A percentile compares a stretch with the other conserved stretches of the same genome.
Evolutionary conservation across 768 basidiomycete species (phyloP).

Genomic region (Mycena latifolia): DNA sequence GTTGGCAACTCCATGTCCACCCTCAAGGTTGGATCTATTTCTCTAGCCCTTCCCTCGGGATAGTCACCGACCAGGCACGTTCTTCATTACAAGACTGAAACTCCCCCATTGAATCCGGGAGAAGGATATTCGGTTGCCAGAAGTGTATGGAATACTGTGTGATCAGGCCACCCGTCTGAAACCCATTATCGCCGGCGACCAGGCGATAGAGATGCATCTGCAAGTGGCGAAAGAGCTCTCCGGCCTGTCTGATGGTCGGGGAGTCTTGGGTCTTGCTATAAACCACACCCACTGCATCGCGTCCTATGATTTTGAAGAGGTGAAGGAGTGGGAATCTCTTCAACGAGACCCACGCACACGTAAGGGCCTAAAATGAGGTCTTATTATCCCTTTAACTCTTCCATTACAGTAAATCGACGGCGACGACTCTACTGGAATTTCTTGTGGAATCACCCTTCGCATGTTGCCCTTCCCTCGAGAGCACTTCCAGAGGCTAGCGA

Average conservation of each 20-base stretch:
- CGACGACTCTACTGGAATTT: constrained; percentile 67
- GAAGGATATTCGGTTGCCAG: constrained; percentile 59
- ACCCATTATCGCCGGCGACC: constrained; percentile 12
- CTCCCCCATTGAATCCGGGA: neutral
- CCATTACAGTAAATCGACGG: constrained; percentile 53
- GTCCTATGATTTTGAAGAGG: constrained; percentile 52
- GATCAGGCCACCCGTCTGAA: constrained; percentile 46
- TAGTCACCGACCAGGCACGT: constrained; percentile 55
- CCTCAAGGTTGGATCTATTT: constrained; percentile 67
- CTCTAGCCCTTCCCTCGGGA: constrained; percentile 50
- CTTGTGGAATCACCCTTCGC: constrained; percentile 61
- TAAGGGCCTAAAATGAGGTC: constrained; percentile 20
- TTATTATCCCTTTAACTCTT: constrained; percentile 6
- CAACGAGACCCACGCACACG: constrained; percentile 44
- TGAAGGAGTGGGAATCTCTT: constrained; percentile 42
- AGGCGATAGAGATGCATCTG: constrained; percentile 59
- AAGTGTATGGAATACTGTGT: constrained; percentile 43
- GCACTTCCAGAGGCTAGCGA: constrained; percentile 62
- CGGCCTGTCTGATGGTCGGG: constrained; percentile 24
- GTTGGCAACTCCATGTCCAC: constrained; percentile 58
- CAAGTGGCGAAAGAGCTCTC: constrained; percentile 42
- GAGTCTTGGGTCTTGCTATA: constrained; percentile 53
- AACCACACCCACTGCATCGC: constrained; percentile 64
- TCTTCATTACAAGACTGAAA: neutral
- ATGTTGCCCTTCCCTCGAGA: constrained; percentile 54